Evolutionary conservation across 2,329 filamentous ascomycete genomes (phyloP).

Genomic region (Trichoderma arundinaceum): DNA sequence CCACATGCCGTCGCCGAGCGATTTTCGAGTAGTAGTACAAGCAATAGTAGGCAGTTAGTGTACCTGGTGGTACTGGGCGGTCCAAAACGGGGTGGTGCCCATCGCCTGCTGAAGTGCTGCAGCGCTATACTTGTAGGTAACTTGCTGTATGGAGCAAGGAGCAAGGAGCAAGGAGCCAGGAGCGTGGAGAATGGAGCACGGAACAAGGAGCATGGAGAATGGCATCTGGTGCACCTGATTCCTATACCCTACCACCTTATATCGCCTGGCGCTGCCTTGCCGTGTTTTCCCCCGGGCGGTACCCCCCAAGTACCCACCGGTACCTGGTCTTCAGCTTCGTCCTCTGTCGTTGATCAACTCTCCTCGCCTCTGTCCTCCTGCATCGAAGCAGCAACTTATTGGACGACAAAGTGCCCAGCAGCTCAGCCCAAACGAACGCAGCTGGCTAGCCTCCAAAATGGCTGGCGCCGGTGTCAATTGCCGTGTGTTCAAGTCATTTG

Average conservation of each 20-base stretch:
- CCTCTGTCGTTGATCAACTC: background rate
- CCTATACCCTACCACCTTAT: no score
- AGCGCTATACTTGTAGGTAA: no score
- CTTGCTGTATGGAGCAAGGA: no score
- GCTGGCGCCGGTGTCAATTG: slow-evolving; percentile 14
- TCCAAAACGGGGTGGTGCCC: no score
- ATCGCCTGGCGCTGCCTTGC: background rate
- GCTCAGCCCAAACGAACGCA: background rate
- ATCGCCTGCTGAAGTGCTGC: no score
- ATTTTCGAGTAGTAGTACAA: background rate
- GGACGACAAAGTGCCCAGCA: slow-evolving; percentile 20
- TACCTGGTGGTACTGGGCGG: no score
- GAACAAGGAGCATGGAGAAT: no score
- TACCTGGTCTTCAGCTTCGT: slow-evolving; percentile 10
- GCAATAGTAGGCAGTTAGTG: no score
- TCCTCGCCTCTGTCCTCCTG: background rate
- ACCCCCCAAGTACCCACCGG: background rate
- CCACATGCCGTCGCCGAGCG: slow-evolving; percentile 20
- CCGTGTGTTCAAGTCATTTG: background rate
- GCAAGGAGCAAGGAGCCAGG: no score
- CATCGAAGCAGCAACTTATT: background rate
- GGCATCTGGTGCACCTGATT: no score
- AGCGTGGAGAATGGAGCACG: no score
- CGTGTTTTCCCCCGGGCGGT: background rate
- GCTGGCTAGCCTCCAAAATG: slow-evolving; percentile 18